phyloP scores from a whole-genome alignment of 2,329 filamentous ascomycete genomes.

The Aspergillus versicolor region DNA sequence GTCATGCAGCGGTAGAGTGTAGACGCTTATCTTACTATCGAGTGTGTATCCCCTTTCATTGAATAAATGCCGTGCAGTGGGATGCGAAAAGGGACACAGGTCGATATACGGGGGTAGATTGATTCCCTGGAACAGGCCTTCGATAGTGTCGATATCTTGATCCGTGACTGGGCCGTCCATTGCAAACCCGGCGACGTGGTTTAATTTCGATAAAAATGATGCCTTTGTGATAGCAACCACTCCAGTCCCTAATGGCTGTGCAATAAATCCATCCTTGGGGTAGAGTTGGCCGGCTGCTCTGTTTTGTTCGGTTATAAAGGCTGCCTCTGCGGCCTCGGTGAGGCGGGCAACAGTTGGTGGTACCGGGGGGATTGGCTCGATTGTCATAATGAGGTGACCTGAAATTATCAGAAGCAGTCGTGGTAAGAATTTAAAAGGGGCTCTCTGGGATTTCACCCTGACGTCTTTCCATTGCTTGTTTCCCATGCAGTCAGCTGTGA shows the following conservation, averaged over 20 bases:
- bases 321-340: not conserved
- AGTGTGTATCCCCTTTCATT: not conserved
- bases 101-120: not conserved
- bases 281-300: not conserved
- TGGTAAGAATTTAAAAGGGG: too few relatives aligned
- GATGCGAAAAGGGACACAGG: not conserved
- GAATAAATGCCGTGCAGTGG: not conserved
- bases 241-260: not conserved
- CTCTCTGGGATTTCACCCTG: too few relatives aligned
- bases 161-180: conserved; percentile 18
- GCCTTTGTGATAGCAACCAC: conserved; percentile 15
- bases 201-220: conserved; percentile 13
- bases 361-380: too few relatives aligned
- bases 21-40: not conserved
- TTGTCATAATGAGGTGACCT: too few relatives aligned
- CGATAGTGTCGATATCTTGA: conserved; percentile 9
- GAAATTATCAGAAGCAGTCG: too few relatives aligned
- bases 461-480: too few relatives aligned
- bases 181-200: conserved; percentile 17
- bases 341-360: too few relatives aligned
- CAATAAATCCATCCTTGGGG: not conserved
- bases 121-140: conserved; percentile 1
- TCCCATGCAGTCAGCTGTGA: too few relatives aligned
- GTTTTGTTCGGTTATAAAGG: not conserved
- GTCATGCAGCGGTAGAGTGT: not conserved